Evolutionary conservation across 192 early-diverging fungal genomes (phyloP), one percentile per base, ranked within the genome.

Genomic region (Physocladia obscura): DNA sequence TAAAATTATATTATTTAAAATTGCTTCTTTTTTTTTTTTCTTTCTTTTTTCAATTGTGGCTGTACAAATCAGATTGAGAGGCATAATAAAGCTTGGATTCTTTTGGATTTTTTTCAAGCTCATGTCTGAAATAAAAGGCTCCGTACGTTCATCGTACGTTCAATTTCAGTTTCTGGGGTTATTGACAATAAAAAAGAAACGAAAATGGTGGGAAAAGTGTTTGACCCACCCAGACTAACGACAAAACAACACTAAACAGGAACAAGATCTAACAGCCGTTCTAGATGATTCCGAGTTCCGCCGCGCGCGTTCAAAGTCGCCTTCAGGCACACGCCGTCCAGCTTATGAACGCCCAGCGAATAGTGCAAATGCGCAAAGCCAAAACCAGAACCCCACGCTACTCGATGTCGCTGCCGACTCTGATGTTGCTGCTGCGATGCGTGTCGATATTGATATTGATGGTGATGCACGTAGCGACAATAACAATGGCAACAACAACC

Each of bases 241-340:
- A 8, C 36, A 21, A 58, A 54, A 54, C 24, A 47, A 64, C 3
- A 27, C 5, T 5, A 26, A 69, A 51, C 70, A 71, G 76, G 76
- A 77, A 44, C 71, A 77, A 62, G 76, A 77, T 44, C 71, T 77
- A 21, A 60, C 70, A 4, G 67, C 76, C 55, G 71, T 77, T 17
- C 58, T 77, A 13, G 67, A 77, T 57, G 71, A 21, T 22, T 11
- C 37, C 29, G 5, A 32, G 29, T 13, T 27, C 21, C 15, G 55
- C 4, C 51, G 19, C 39, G 51, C 38, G 5, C 65, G 65, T 24
- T 39, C 34, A 11, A 68, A 68, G 65, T 49, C 40, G 4, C 65
- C 65, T 5, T 34, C 65, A 3, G 47, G 60, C 49, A 44, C 37
- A 39, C 60, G 49, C 34, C 40, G 40, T 44, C 38, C 69, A 27